Evolutionary conservation across 2,329 filamentous ascomycete genomes (phyloP), one percentile per base, ranked within the genome.

Genomic region (Xylaria sp.): DNA sequence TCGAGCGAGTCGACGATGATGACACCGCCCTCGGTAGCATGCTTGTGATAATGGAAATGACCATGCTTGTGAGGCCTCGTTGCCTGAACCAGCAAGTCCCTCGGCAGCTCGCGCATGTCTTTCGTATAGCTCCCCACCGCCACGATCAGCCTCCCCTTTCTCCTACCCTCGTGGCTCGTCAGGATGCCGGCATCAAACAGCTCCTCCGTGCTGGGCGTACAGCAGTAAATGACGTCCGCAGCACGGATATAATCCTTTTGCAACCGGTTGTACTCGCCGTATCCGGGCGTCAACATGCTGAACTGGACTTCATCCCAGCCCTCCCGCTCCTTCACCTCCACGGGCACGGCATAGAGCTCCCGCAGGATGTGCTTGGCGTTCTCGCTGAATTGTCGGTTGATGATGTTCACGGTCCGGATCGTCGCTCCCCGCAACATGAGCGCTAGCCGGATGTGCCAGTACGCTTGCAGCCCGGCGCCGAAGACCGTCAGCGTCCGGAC

Each of bases 391-490:
- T 85, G 84, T 39, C 92, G 90, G 76, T 94, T 97, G 77, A 97
- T 90, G 75, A 97, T 90, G 80, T 95, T 91, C 56, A 97, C 87
- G 66, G 91, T 88, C 74, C 90, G 90, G 73, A 97, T 90, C 23
- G 93, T 92, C 53, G 82, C 63, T 1, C 88, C 88, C 25, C 86
- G 91, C 58, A 96, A 85, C 70, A 95, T 85, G 12, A 98, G 85
- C 0, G 94, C 91, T 4, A 98, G 86, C 0, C 94, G 90, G 50
- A 97, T 89, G 78, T 97, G 95, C 94, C 94, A 98, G 82, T 95
- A 97, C 13, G 95, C 95, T 82, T 97, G 94, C 73, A 91, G 89
- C 53, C 95, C 95, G 39, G 91, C 90, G 28, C 95, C 95, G 78
- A 97, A 98, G 61, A 97, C 91, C 15, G 91, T 90, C 12, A 97